phyloP scores from a whole-genome alignment of 257 asterid species.

The Euphrasia confusa region DNA sequence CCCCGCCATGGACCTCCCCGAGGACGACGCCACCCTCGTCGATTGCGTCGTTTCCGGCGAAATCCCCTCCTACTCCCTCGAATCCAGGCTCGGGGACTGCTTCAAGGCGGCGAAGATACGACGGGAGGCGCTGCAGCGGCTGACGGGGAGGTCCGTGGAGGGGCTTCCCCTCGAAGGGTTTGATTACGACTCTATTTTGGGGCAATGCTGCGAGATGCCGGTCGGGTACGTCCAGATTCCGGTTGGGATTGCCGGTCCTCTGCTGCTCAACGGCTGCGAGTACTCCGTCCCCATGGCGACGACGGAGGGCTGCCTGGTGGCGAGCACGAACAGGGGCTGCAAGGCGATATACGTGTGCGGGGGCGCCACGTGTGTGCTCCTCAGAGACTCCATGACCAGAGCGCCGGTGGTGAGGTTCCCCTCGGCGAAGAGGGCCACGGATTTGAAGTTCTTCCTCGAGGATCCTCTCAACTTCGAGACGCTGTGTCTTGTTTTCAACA shows the following conservation, averaged over 20 bases:
- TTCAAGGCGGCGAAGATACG: conserved; percentile 62
- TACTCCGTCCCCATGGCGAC: conserved; percentile 91
- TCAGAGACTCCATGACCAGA: conserved; percentile 86
- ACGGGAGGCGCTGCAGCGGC: conserved; percentile 74
- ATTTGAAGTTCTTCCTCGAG: conserved; percentile 79
- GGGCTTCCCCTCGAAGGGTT: conserved; percentile 83
- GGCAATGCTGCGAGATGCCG: conserved; percentile 98
- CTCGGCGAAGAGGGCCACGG: conserved; percentile 71
- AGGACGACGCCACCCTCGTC: conserved; percentile 61
- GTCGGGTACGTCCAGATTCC: conserved; percentile 88
- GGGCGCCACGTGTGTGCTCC: conserved; percentile 71
- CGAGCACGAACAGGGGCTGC: conserved; percentile 92
- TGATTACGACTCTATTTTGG: conserved; percentile 71
- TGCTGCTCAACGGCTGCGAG: conserved; percentile 67
- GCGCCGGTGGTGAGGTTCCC: conserved; percentile 91
- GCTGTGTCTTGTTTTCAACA: conserved; percentile 60
- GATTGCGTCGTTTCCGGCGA: conserved; percentile 63
- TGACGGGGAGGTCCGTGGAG: conserved; percentile 53
- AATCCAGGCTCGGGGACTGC: conserved; percentile 72
- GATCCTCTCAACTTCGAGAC: conserved; percentile 79
- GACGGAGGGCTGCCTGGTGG: conserved; percentile 92
- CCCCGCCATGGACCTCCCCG: conserved; percentile 30
- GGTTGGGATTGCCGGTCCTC: conserved; percentile 86
- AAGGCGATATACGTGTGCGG: conserved; percentile 78
- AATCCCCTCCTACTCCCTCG: conserved; percentile 69